Evolutionary conservation across 371 early-diverging fungal species (phyloP).

Genomic region (Batkoa obscura): DNA sequence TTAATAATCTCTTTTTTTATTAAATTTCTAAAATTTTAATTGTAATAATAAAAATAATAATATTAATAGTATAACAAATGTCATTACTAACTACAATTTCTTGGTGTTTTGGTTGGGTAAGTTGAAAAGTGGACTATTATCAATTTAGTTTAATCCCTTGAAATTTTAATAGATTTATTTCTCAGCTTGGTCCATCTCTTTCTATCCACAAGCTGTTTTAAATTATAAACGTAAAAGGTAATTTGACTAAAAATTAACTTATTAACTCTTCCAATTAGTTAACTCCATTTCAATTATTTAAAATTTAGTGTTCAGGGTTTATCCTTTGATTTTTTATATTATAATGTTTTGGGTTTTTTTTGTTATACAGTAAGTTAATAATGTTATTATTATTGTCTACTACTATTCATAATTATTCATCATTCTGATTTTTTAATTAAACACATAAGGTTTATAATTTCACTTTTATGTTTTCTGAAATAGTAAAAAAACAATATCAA

Average conservation of each 20-base stretch:
- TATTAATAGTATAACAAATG: too few relatives aligned
- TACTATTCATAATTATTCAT: not conserved
- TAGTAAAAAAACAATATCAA: slow-evolving; percentile 55
- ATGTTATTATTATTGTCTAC: not conserved
- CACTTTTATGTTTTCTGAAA: slow-evolving; percentile 39
- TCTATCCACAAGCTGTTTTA: slow-evolving; percentile 53
- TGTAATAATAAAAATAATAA: too few relatives aligned
- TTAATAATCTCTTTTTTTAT: too few relatives aligned
- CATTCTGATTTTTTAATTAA: not conserved
- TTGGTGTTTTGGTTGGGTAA: too few relatives aligned
- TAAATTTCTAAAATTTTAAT: too few relatives aligned
- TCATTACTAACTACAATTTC: too few relatives aligned
- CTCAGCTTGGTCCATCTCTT: slow-evolving; percentile 49
- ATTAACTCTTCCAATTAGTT: not conserved
- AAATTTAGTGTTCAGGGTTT: slow-evolving; percentile 52
- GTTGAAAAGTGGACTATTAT: too few relatives aligned
- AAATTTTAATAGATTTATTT: slow-evolving; percentile 48
- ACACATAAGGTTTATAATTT: slow-evolving; percentile 41
- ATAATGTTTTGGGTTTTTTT: slow-evolving; percentile 68
- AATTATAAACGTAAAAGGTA: slow-evolving; percentile 40
- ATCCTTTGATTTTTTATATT: slow-evolving; percentile 73
- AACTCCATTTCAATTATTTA: too few relatives aligned
- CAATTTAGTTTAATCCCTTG: too few relatives aligned
- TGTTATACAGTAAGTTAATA: slow-evolving; percentile 44
- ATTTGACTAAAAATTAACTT: not conserved